A percentile compares a stretch with the other conserved stretches of the same genome.
These are phyloP conservation scores for Pseudogymnoascus destructans DNA, from an alignment of 2,329 filamentous ascomycete genomes.

Conservation along the genomic window DNA sequence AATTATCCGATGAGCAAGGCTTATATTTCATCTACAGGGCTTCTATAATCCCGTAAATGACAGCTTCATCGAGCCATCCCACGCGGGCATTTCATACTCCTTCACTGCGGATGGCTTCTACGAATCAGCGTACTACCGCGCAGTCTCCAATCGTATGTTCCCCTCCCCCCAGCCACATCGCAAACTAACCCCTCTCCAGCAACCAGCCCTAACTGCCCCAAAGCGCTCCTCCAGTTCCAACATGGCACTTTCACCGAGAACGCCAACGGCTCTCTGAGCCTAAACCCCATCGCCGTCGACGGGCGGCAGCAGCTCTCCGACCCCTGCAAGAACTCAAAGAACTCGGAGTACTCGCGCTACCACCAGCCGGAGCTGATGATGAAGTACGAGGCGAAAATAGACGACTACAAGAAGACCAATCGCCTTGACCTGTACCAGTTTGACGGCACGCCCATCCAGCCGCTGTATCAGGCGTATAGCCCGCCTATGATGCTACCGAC, in stretches of 20 bases:
- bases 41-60: constrained; percentile 59
- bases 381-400: constrained; percentile 33
- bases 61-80: constrained; percentile 48
- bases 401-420: constrained; percentile 47
- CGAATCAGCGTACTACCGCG: constrained; percentile 58
- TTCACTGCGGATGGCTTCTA: constrained; percentile 55
- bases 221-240: constrained; percentile 59
- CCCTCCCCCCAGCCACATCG: not conserved
- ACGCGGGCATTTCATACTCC: constrained; percentile 61
- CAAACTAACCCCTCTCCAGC: constrained; percentile 31
- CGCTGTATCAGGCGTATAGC: constrained; percentile 50
- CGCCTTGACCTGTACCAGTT: constrained; percentile 51
- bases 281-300: constrained; percentile 51
- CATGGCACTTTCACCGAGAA: constrained; percentile 49
- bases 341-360: constrained; percentile 49
- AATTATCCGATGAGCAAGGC: constrained; percentile 19
- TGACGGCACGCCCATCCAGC: constrained; percentile 52
- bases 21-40: constrained; percentile 32
- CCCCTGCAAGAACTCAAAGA: constrained; percentile 41
- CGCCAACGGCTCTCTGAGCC: constrained; percentile 42
- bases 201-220: constrained; percentile 44
- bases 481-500: constrained; percentile 60
- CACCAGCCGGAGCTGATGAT: constrained; percentile 50
- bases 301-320: constrained; percentile 54
- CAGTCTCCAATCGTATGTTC: constrained; percentile 52